These are phyloP conservation scores for Cladophialophora exuberans DNA, from an alignment of 2,329 filamentous ascomycete genomes.

Conservation along the genomic window DNA sequence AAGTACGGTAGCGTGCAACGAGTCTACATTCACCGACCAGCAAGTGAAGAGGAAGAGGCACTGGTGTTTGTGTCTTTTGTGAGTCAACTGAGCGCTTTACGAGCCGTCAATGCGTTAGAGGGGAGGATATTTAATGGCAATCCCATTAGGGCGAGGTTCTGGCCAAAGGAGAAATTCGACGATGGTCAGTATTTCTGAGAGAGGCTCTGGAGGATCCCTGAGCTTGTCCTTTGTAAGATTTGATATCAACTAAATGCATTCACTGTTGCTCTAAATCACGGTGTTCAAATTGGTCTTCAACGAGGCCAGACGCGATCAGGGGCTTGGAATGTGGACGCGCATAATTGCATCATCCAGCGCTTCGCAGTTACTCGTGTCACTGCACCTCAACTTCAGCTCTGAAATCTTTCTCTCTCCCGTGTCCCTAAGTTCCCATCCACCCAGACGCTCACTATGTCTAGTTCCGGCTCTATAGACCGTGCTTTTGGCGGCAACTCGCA, in stretches of 20 bases:
- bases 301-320: background rate
- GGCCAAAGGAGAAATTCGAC: constrained; percentile 81
- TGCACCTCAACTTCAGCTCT: too few relatives aligned
- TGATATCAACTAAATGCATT: background rate
- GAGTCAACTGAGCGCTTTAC: constrained; percentile 77
- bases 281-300: too few relatives aligned
- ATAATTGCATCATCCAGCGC: constrained; percentile 5
- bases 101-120: constrained; percentile 86
- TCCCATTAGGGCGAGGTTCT: constrained; percentile 79
- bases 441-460: constrained; percentile 9
- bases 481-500: constrained; percentile 20
- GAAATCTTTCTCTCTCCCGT: background rate
- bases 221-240: background rate
- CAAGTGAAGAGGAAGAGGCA: constrained; percentile 49
- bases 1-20: constrained; percentile 87
- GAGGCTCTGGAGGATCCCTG: background rate
- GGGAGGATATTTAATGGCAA: constrained; percentile 89
- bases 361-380: background rate
- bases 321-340: background rate
- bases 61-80: constrained; percentile 95
- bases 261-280: background rate
- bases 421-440: background rate
- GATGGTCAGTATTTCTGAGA: constrained; percentile 19
- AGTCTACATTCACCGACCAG: constrained; percentile 62
- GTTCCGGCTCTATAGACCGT: constrained; percentile 14